These are phyloP conservation scores for Entelexis sorbosivorans DNA, from an alignment of 1,139 yeast genomes.

Conservation along the genomic window DNA sequence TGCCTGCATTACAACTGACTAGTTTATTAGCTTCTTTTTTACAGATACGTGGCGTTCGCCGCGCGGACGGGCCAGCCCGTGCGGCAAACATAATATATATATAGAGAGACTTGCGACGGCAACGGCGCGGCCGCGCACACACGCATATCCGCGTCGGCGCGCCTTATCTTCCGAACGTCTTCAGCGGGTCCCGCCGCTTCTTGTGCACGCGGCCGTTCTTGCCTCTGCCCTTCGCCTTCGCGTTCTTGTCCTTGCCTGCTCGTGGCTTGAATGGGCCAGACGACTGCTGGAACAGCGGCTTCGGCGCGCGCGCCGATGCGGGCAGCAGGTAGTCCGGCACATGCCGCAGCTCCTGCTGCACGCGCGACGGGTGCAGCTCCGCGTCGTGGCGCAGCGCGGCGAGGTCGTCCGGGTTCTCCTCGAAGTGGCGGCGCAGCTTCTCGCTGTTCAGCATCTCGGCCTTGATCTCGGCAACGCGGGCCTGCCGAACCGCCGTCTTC, in stretches of 20 bases:
- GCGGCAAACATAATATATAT: not conserved
- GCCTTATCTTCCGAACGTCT: constrained; percentile 13
- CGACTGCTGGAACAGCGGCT: constrained; percentile 28
- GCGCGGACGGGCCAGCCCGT: too few species aligned
- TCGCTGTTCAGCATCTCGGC: constrained; percentile 81
- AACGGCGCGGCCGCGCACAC: too few species aligned
- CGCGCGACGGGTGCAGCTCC: constrained; percentile 71
- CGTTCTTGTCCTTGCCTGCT: not conserved
- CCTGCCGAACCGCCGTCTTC: constrained; percentile 79
- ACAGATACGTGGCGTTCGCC: too few species aligned
- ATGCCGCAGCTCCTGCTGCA: constrained; percentile 76
- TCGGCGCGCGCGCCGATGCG: constrained; percentile 50
- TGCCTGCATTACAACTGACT: too few species aligned
- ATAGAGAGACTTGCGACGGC: too few species aligned
- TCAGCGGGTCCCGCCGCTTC: constrained; percentile 23
- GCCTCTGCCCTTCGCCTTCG: not conserved
- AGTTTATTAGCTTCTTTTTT: too few species aligned
- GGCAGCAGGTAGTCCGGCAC: constrained; percentile 86
- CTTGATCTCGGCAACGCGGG: constrained; percentile 81
- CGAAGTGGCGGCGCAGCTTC: constrained; percentile 85
- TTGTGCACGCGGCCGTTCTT: constrained; percentile 8
- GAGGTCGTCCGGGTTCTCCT: constrained; percentile 95
- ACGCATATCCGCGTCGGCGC: too few species aligned
- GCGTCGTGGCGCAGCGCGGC: constrained; percentile 82
- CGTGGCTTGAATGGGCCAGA: constrained; percentile 12